These are phyloP conservation scores for Wickerhamiella galacta DNA, from an alignment of 805 yeast genomes.

Conservation along the genomic window DNA sequence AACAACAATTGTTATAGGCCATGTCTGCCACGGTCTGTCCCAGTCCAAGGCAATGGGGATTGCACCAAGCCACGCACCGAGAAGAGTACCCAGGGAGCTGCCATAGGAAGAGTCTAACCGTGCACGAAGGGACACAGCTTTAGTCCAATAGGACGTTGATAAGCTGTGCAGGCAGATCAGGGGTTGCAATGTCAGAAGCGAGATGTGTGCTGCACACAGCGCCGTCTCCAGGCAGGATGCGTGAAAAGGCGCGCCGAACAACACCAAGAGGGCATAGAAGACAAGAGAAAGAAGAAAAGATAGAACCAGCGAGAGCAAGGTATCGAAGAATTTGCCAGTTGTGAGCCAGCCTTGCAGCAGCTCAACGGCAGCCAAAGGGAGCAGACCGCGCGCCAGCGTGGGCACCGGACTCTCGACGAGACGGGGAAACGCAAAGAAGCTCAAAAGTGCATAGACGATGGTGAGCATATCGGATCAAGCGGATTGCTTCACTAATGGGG, in stretches of 20 bases:
- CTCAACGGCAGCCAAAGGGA: not conserved
- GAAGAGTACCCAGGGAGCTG: conserved; percentile 26
- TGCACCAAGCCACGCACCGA: conserved; percentile 89
- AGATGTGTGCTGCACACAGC: conserved; percentile 42
- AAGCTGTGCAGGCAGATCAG: conserved; percentile 38
- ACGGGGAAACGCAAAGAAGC: conserved; percentile 7
- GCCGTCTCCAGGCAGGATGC: conserved; percentile 37
- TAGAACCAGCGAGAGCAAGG: conserved; percentile 18
- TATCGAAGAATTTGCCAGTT: conserved; percentile 13
- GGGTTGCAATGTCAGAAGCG: conserved; percentile 46
- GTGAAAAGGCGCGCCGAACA: conserved; percentile 71
- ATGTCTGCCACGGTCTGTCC: conserved; percentile 94
- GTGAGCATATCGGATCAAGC: too few species aligned
- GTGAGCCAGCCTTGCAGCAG: conserved; percentile 1
- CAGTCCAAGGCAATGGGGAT: conserved; percentile 90
- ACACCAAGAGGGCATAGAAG: conserved; percentile 26
- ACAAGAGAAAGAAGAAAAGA: conserved; percentile 18
- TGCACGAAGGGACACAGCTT: conserved; percentile 17
- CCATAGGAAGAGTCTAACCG: conserved; percentile 22
- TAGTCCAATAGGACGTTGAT: conserved; percentile 32
- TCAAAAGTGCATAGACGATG: conserved; percentile 11
- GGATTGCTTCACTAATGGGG: too few species aligned
- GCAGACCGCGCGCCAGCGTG: conserved; percentile 6
- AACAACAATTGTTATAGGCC: conserved; percentile 77
- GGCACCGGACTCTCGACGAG: conserved; percentile 6